Evolutionary conservation across 1,139 yeast species (phyloP), one percentile per base, ranked within the genome.

Genomic region (Meyerozyma carpophila): DNA sequence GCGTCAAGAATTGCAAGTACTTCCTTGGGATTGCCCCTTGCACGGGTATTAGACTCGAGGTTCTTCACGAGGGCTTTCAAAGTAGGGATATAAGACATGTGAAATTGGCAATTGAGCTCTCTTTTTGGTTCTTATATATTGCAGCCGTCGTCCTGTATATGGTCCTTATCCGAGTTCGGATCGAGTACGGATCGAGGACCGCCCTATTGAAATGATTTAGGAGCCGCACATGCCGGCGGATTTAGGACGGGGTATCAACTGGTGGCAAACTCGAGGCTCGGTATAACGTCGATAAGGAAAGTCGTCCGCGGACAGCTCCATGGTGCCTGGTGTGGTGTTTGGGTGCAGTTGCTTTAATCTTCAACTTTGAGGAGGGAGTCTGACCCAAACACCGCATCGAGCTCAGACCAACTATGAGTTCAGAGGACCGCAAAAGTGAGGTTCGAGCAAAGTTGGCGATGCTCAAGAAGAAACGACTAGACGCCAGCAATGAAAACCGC

Each of bases 1-100:
- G 47, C 46, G n/a, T 48, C 50, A 31, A 50, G 48, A 26, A 41
- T 45, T 26, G 27, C 27, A 20, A 47, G 42, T 2, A 48, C 45
- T 2, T 43, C 40, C 28, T 45, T 46, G 8, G 52, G 52, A 16
- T 39, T 18, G 5, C 41, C 36, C 21, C 41, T 27, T 36, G 32
- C 24, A 6, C 14, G 16, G 18, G 32, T 27, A 16, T 27, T 9
- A 8, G 32, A 8, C 14, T 37, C 29, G 14, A 25, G 34, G 9
- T 31, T 31, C 6, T 9, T 9, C 20, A 31, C 34, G 20, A 31
- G 16, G 4, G 16, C 14, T 31, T 31, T 31, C 16, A 31, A 13
- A 3, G 34, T 31, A 13, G 10, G 18, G 16, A 31, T 7, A 31
- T 8, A 8, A 8, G 34, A 8, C 34, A 31, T 31, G 1, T 31